phyloP scores from a whole-genome alignment of 2,329 filamentous ascomycete genomes.

The Penicillium thymicola region DNA sequence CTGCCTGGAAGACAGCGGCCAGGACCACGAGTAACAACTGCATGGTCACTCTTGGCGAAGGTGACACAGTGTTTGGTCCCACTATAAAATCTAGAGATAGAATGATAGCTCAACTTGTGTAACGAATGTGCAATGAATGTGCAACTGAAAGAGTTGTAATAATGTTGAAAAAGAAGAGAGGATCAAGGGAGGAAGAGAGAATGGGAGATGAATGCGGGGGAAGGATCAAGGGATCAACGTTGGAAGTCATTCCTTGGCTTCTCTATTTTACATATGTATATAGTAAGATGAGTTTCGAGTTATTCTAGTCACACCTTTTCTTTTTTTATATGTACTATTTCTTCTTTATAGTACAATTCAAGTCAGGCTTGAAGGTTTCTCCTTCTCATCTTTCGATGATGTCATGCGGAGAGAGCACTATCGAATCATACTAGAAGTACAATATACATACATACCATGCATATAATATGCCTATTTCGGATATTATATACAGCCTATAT shows the following conservation, averaged over 20 bases:
- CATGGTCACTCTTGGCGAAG: conserved; percentile 24
- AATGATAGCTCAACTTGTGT: conserved; percentile 2
- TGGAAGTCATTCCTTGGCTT: not conserved
- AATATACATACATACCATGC: not conserved
- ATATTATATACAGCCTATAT: not conserved
- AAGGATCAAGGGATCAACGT: conserved; percentile 9
- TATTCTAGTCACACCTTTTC: not conserved
- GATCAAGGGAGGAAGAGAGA: not conserved
- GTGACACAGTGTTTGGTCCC: not conserved
- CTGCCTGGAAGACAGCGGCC: conserved; percentile 40
- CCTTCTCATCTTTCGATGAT: conserved; percentile 14
- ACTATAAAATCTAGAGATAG: not conserved
- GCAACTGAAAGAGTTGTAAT: not conserved
- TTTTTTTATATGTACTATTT: not conserved
- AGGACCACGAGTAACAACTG: conserved; percentile 32
- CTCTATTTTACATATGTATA: too few relatives aligned
- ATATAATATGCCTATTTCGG: too few relatives aligned
- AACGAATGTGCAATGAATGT: conserved; percentile 5
- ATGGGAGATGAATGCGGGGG: conserved; percentile 17
- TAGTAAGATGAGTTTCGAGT: not conserved
- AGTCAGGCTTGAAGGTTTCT: not conserved
- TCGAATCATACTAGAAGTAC: not conserved
- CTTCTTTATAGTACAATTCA: not conserved
- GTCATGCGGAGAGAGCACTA: conserved; percentile 24
- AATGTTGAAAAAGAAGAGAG: not conserved